Percentiles rank a stretch among this genome's conserved stretches.
phyloP scores from a whole-genome alignment of 345 rosid genomes.

The Populus pruinosa region DNA sequence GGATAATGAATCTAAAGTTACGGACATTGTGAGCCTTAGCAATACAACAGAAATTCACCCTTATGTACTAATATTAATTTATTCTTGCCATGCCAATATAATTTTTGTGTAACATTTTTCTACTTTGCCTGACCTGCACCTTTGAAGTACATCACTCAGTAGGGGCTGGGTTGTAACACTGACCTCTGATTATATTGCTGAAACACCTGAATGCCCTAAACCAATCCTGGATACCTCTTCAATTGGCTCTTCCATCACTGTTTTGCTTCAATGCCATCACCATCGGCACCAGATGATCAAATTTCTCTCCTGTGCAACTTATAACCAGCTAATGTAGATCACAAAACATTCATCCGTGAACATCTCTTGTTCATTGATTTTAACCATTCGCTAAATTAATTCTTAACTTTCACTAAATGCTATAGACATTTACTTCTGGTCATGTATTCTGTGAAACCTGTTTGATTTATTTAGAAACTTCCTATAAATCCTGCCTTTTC shows the following conservation, averaged over 20 bases:
- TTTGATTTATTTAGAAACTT: not conserved
- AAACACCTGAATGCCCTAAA: not conserved
- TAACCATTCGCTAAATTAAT: not conserved
- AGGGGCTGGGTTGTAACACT: not conserved
- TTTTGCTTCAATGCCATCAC: not conserved
- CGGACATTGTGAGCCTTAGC: not conserved
- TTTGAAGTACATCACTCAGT: not conserved
- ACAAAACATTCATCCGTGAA: not conserved
- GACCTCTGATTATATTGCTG: not conserved
- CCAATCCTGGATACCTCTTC: not conserved
- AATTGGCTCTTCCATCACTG: not conserved
- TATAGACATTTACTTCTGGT: not conserved
- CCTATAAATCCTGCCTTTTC: not conserved
- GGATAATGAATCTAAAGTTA: conserved; percentile 1
- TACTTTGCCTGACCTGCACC: not conserved
- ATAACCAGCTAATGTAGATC: too few relatives aligned
- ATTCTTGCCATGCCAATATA: not conserved
- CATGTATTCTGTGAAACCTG: not conserved
- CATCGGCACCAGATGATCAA: not conserved
- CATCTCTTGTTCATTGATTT: not conserved
- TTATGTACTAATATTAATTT: not conserved
- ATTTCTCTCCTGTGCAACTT: not conserved
- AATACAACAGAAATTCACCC: not conserved
- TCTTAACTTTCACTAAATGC: not conserved
- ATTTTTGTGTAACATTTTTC: not conserved